Base-by-base conservation (phyloP, 2,329 filamentous ascomycete genomes). In the Neofusicoccum sp. region DNA sequence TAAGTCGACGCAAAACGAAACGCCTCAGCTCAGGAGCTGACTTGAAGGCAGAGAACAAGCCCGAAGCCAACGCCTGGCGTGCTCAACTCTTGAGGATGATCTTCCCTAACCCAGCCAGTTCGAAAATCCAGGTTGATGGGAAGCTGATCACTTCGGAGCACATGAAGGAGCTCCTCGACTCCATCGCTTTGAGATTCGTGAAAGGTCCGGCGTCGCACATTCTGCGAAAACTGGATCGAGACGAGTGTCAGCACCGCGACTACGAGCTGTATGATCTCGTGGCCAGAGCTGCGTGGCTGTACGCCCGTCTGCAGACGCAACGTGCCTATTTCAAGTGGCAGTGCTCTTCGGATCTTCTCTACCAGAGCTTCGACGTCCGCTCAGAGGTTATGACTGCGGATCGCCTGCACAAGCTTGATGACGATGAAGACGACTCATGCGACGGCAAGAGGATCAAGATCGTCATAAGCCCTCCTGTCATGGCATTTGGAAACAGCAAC, bases 401-500 rank as follows among this genome's bases (percentile, higher is more conserved):
- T 16, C 56, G 56, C 12, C 22, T 49, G 3, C 45, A 60, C 37
- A 60, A 47, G 44, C 31, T 60, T 4, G 56, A 56, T 8, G 50
- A 60, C 2, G 56, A 60, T 33, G 43, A 60, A 33, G 43, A 49
- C 3, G 34, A 60, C 11, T 14, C 12, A 2, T 6, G 31, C 12
- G 56, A 60, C 29, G 56, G 56, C 2, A n/a, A 47, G 8, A 6
- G 2, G 31, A 31, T 49, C 31, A 41, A 28, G 28, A 39, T 60
- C 12, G 34, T 49, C 4, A 5, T 49, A 4, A 60, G 43, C 16
- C 56, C 56, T 9, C 4, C 28, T 9, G 44, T 60, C 4, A 6
- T n/a, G 1, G 44, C 31, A 1, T 6, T 4, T n/a, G 56, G 56
- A 28, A 36, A 60, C 33, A 9, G 6, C 9, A n/a, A 41, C 5